Percentiles rank a stretch among this genome's conserved stretches.
Evolutionary conservation across 306 rosid species (phyloP).

Genomic region (Ochetophila trinervis): DNA sequence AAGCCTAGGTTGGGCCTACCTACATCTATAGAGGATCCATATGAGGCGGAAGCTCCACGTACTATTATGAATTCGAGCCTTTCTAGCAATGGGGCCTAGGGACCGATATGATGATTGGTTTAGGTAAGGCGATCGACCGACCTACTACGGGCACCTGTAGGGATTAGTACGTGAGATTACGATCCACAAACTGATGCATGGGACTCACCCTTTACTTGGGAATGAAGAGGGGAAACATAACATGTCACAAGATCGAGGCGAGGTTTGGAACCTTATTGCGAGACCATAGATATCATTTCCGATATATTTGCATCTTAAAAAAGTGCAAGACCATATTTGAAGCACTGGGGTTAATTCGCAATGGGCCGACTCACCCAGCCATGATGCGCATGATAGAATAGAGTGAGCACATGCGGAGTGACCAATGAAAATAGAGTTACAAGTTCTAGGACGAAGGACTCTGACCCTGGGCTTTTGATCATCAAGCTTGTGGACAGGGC

Average conservation of each 20-base stretch:
- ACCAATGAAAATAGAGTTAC: no score
- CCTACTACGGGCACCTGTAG: slow-evolving; percentile 1
- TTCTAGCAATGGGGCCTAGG: not conserved
- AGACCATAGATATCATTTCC: no score
- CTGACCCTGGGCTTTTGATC: no score
- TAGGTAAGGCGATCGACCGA: not conserved
- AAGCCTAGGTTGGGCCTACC: not conserved
- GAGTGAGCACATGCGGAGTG: no score
- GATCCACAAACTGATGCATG: slow-evolving; percentile 15
- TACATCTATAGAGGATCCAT: not conserved
- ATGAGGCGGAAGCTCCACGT: not conserved
- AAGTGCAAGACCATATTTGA: no score
- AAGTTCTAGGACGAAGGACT: no score
- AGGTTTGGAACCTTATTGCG: not conserved
- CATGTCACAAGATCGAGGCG: slow-evolving; percentile 12
- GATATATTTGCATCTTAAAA: no score
- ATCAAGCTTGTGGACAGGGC: no score
- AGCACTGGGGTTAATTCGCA: no score
- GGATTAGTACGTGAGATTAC: slow-evolving; percentile 4
- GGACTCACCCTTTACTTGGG: slow-evolving; percentile 5
- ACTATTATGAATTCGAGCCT: not conserved
- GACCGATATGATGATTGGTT: slow-evolving; percentile 14
- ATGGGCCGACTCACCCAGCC: no score
- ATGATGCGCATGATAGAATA: no score
- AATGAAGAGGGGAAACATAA: slow-evolving; percentile 19